Base-by-base conservation (phyloP, 2,329 filamentous ascomycete genomes). In the Ophiostoma piceae region DNA sequence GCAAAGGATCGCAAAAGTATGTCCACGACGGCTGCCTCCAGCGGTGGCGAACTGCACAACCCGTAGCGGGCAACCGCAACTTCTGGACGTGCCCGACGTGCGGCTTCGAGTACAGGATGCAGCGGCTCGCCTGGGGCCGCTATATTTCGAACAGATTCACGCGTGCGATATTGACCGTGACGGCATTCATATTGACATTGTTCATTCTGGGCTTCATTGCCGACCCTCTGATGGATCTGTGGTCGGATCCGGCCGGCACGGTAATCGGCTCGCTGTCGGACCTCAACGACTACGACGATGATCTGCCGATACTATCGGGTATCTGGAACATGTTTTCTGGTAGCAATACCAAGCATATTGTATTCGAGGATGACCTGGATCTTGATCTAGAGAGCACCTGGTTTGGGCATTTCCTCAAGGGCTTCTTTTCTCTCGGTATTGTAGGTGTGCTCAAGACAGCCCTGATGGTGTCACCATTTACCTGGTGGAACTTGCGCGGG, bases 11-110 rank as follows among this genome's bases (percentile, higher is more conserved):
- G 54, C 92, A 94, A 75, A 92, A 92, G 80, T 97, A 96, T 79
- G 93, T 98, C 32, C 95, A 99, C 78, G 92, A 97, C 79, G 90
- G 88, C 39, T 99, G 95, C 77, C 83, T 99, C 67, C 87, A 91
- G 75, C 84, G 87, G 12, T 98, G 94, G 92, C 87, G 95, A 74
- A 85, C 89, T 73, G 85, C 91, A 62, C 88, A 92, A 76, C 90
- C 91, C 0, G 76, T 79, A 37, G 79, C 79, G 39, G 39, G 12
- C 76, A 84, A 82, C 41, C 85, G 91, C 70, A 92, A 94, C 75
- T 96, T 89, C 77, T 97, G 90, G 87, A 86, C 91, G 75, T 98
- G 94, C 76, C 91, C 91, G 26, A 97, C 92, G 0, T 98, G 94
- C 79, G 84, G 88, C 43, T 97, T 95, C 79, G 84, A 85, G 74